Percentiles rank a stretch among this genome's conserved stretches.
Conservation (phyloP, 495 filamentous ascomycete species). For the Lophiotrema nucula region DNA sequence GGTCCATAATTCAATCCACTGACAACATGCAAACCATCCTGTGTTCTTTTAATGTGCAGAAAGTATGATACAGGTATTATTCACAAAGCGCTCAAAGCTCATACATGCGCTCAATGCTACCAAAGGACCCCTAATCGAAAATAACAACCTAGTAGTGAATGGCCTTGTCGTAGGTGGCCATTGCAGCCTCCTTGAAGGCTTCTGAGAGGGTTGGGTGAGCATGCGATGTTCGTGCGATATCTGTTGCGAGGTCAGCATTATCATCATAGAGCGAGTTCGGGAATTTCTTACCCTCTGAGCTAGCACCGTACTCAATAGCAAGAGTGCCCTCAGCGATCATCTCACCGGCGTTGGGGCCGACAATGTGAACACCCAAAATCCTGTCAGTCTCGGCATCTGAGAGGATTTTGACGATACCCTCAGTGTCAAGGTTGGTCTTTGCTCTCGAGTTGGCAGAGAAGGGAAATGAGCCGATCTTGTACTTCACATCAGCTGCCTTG, state of each 20-base stretch:
- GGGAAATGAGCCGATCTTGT: slow-evolving; percentile 89
- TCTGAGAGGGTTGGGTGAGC: slow-evolving; percentile 95
- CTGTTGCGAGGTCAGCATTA: slow-evolving; percentile 10
- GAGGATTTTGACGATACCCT: slow-evolving; percentile 96
- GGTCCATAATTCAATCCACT: not conserved
- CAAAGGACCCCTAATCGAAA: slow-evolving; percentile 6
- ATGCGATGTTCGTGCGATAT: slow-evolving; percentile 87
- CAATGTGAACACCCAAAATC: slow-evolving; percentile 92
- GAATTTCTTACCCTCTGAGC: slow-evolving; percentile 68
- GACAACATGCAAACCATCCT: slow-evolving; percentile 2
- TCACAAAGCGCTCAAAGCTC: slow-evolving; percentile 32
- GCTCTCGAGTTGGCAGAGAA: slow-evolving; percentile 96
- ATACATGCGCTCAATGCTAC: slow-evolving; percentile 22
- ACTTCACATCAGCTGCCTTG: slow-evolving; percentile 83
- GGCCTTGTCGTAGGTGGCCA: slow-evolving; percentile 94
- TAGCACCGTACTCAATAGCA: slow-evolving; percentile 94
- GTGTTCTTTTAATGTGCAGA: slow-evolving; percentile 16
- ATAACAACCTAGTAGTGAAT: slow-evolving; percentile 77
- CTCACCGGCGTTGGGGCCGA: slow-evolving; percentile 93
- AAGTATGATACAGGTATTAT: slow-evolving; percentile 35
- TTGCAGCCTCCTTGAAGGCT: slow-evolving; percentile 99
- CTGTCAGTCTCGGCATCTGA: slow-evolving; percentile 95
- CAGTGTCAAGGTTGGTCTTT: slow-evolving; percentile 97
- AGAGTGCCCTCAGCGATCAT: slow-evolving; percentile 98
- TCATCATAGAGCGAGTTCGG: no score